phyloP scores from a whole-genome alignment of 352 stramenopile genomes.

The Elongisporangium undulatum region DNA sequence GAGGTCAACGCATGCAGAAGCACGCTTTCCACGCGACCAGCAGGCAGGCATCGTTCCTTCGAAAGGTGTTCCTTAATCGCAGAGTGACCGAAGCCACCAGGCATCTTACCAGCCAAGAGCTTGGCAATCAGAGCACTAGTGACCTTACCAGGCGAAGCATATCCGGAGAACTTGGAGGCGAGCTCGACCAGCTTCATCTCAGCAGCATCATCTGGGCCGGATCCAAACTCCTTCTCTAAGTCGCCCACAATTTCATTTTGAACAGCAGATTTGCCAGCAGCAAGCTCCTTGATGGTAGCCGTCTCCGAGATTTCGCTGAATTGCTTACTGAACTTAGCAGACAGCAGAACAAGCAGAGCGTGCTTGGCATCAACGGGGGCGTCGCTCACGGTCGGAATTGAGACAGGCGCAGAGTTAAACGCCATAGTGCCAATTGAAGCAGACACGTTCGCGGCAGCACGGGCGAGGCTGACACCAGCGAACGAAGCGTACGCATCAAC shows the following conservation, averaged over 20 bases:
- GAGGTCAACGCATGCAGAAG: slow-evolving; percentile 69
- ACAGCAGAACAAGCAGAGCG: slow-evolving; percentile 69
- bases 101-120: slow-evolving; percentile 76
- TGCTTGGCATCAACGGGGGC: slow-evolving; percentile 68
- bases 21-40: slow-evolving; percentile 71
- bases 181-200: slow-evolving; percentile 77
- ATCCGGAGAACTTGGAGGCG: slow-evolving; percentile 59
- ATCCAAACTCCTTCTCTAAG: slow-evolving; percentile 83
- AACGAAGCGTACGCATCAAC: slow-evolving; percentile 70
- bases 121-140: slow-evolving; percentile 74
- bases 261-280: slow-evolving; percentile 79
- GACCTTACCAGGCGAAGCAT: slow-evolving; percentile 71
- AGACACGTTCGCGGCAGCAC: slow-evolving; percentile 9
- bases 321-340: slow-evolving; percentile 70
- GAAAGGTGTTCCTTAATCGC: slow-evolving; percentile 72
- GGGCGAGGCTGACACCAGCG: slow-evolving; percentile 59
- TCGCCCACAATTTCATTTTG: slow-evolving; percentile 89
- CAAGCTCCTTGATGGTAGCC: slow-evolving; percentile 73
- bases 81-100: slow-evolving; percentile 74
- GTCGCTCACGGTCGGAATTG: slow-evolving; percentile 55
- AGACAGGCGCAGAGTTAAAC: slow-evolving; percentile 34
- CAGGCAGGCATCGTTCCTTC: slow-evolving; percentile 65
- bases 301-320: slow-evolving; percentile 61
- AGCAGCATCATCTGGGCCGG: slow-evolving; percentile 61
- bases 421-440: slow-evolving; percentile 19